Conservation (phyloP, 495 filamentous ascomycete species). For the Cercophora scortea region DNA sequence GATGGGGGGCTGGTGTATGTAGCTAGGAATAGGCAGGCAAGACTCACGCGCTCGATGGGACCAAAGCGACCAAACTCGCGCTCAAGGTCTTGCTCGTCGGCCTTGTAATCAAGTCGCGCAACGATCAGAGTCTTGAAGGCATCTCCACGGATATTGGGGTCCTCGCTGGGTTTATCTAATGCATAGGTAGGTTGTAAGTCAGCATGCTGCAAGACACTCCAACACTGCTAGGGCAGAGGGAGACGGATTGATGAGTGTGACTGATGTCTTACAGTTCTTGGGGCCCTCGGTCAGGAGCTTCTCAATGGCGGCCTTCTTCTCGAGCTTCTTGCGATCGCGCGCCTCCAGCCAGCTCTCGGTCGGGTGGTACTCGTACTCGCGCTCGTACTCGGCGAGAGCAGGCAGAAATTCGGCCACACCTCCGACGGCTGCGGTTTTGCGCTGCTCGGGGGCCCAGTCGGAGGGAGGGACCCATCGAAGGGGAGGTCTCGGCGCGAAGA, state of each 20-base stretch:
- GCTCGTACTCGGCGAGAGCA: slow-evolving; percentile 60
- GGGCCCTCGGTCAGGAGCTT: slow-evolving; percentile 59
- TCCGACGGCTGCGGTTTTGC: slow-evolving; percentile 60
- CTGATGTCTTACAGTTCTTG: slow-evolving; percentile 52
- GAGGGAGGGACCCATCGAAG: slow-evolving; percentile 80
- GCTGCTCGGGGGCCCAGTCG: slow-evolving; percentile 78
- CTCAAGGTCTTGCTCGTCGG: slow-evolving; percentile 82
- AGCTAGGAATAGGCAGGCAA: background rate
- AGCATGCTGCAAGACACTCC: background rate
- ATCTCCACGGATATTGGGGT: slow-evolving; percentile 83
- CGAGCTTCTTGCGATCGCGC: slow-evolving; percentile 67
- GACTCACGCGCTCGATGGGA: slow-evolving; percentile 80
- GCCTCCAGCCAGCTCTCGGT: slow-evolving; percentile 90
- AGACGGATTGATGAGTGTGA: background rate
- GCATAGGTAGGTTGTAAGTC: slow-evolving; percentile 1
- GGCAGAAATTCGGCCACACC: slow-evolving; percentile 69
- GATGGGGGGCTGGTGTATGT: background rate
- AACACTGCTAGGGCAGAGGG: slow-evolving; percentile 2
- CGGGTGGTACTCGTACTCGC: slow-evolving; percentile 65
- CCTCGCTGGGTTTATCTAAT: slow-evolving; percentile 61
- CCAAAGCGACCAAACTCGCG: slow-evolving; percentile 92
- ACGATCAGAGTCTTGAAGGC: slow-evolving; percentile 94
- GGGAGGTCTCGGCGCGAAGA: slow-evolving; percentile 89
- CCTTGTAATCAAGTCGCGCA: slow-evolving; percentile 79
- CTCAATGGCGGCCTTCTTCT: slow-evolving; percentile 62